These are phyloP conservation scores for Meira miltonrushii DNA, from an alignment of 1,284 basidiomycete species.

Conservation along the genomic window DNA sequence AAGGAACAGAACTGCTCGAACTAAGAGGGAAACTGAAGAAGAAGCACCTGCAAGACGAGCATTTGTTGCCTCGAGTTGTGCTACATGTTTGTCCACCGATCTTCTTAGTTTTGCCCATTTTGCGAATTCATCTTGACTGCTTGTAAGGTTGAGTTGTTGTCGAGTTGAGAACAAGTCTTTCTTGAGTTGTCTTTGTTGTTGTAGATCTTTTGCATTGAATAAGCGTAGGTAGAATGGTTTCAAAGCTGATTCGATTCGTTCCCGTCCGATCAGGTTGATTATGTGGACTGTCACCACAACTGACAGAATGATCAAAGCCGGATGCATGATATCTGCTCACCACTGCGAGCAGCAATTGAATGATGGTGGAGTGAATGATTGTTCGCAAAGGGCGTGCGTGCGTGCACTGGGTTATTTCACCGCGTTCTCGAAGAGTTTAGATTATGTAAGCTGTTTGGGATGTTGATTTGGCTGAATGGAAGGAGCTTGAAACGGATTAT, in stretches of 20 bases:
- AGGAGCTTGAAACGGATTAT: too few species aligned
- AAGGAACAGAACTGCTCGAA: constrained; percentile 39
- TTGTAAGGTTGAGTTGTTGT: constrained; percentile 79
- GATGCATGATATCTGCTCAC: constrained; percentile 38
- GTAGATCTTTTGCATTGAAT: constrained; percentile 24
- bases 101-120: constrained; percentile 94
- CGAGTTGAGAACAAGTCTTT: constrained; percentile 60
- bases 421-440: too few species aligned
- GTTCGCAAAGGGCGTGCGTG: too few species aligned
- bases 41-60: constrained; percentile 2
- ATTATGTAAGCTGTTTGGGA: too few species aligned
- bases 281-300: constrained; percentile 23
- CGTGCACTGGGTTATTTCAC: too few species aligned
- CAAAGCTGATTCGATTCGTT: constrained; percentile 19
- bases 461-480: too few species aligned
- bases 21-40: constrained; percentile 24
- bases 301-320: constrained; percentile 35
- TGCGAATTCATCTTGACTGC: constrained; percentile 93
- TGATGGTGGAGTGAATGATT: too few species aligned
- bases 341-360: too few species aligned
- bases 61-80: constrained; percentile 82
- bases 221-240: constrained; percentile 22
- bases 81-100: constrained; percentile 85
- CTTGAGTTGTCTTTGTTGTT: constrained; percentile 24
- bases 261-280: constrained; percentile 27